Base-by-base conservation (phyloP, 306 rosid species). In the Dryas octopetala region DNA sequence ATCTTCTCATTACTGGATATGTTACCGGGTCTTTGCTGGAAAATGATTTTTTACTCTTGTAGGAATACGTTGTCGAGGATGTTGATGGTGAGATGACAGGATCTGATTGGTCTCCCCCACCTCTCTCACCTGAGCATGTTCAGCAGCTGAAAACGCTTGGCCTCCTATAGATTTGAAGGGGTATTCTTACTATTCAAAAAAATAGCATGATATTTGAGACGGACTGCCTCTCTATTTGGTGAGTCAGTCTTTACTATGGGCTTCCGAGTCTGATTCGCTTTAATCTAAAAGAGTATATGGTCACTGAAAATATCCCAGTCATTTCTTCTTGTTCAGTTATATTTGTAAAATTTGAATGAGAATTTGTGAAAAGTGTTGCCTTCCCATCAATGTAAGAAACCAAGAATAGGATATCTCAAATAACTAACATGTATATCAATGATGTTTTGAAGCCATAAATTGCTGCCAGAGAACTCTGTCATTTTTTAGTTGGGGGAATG, bases 61-160 rank as follows among this genome's bases (percentile, higher is more conserved):
- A 94, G 98, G 98, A 94, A 86, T 95, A 95, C 61, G 97, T 95
- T 43, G 98, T 95, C 10, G 98, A 95, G 80, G 98, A 95, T 63
- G 97, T 89, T 14, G 98, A 95, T 72, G 97, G 97, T 66, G 98
- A 95, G 86, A 81, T 85, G 81, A 85, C 97, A 9, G 98, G 93
- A 71, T 83, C 91, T 68, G 97, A 95, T 66, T 95, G 98, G 98
- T 84, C 89, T 49, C 91, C 97, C 66, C 93, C 98, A 6, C 62
- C 90, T 75, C 93, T 95, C 71, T 93, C 98, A 14, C 75, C 91
- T 0, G 98, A 95, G 86, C 97, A 95, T 81, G 80, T 91, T 81
- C 97, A 95, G 79, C 98, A 95, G 83, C 89, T 95, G 79, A 91
- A 91, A 83, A 74, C 91, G 43, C 91, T 95, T 61, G 98, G 97